Evolutionary conservation across 108 stramenopile species (phyloP), one percentile per base, ranked within the genome.

Genomic region (Thalassiosira profunda): DNA sequence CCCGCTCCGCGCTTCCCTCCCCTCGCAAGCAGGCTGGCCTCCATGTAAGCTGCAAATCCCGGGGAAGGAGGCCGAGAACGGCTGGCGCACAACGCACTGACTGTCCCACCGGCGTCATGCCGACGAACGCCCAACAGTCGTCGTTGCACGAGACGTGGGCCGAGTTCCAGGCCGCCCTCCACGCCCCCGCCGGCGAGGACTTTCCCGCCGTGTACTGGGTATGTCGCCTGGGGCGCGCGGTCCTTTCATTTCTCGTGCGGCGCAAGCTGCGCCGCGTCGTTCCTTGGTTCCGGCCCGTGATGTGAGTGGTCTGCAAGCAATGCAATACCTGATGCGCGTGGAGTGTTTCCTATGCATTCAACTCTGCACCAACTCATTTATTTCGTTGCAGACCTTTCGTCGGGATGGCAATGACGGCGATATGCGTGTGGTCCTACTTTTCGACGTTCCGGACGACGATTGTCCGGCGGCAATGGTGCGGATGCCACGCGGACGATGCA

Each of bases 201-300:
- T 94, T 94, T 66, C 68, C 87, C 70, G 60, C 85, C 8, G 78
- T 82, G 31, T 58, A 72, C 20, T 94, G 93, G 93, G 54, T 88
- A 14, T 73, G 60, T 54, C 79, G 70, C 5, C 60, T 94, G 8
- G n/a, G n/a, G n/a, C n/a, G n/a, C n/a, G n/a, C n/a, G n/a, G 24
- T 51, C 15, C 28, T 17, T 34, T 75, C 62, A 9, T 20, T 45
- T 8, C 25, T 73, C 34, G 38, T 41, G 15, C 73, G 83, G 63
- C 49, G 58, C 47, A 74, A 70, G 8, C 33, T 65, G 4, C 33
- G 79, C 37, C 80, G 69, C 18, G 25, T 62, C 5, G 70, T 83
- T 18, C 12, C 42, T 7, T 48, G 35, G 45, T 15, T 63, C 20
- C 67, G 67, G 8, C 62, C 76, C 0, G 33, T 69, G 2, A 56